These are phyloP conservation scores for Akanthomyces uredinophilus DNA, from an alignment of 2,329 filamentous ascomycete species.

Conservation along the genomic window DNA sequence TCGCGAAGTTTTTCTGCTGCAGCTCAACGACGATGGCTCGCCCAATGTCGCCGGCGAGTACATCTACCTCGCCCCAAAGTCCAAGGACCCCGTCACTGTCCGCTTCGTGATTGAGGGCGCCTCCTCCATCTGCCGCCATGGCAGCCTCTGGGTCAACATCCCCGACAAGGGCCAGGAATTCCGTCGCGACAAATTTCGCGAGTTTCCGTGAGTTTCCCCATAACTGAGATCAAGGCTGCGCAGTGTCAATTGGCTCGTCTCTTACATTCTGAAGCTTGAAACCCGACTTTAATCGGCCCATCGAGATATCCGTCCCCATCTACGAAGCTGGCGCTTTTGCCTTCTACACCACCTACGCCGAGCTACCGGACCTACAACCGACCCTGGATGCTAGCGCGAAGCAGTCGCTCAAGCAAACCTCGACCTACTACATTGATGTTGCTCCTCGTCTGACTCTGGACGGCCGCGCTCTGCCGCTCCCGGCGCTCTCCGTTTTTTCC, in stretches of 20 bases:
- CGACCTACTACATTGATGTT: slow-evolving; percentile 88
- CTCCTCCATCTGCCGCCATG: slow-evolving; percentile 90
- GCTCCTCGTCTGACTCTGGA: slow-evolving; percentile 74
- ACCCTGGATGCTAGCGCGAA: slow-evolving; percentile 26
- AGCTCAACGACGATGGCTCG: slow-evolving; percentile 87
- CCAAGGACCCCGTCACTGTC: slow-evolving; percentile 69
- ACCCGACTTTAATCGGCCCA: slow-evolving; percentile 87
- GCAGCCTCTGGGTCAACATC: slow-evolving; percentile 95
- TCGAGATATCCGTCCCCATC: slow-evolving; percentile 86
- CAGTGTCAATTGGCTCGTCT: neutral
- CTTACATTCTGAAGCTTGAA: slow-evolving; percentile 54
- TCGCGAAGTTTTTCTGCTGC: slow-evolving; percentile 77
- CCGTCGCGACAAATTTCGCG: slow-evolving; percentile 70
- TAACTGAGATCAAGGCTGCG: neutral
- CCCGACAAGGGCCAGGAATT: slow-evolving; percentile 73
- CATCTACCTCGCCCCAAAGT: slow-evolving; percentile 77
- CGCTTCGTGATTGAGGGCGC: slow-evolving; percentile 91
- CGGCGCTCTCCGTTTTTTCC: slow-evolving; percentile 87
- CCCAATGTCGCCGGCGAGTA: slow-evolving; percentile 86
- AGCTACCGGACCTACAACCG: slow-evolving; percentile 62
- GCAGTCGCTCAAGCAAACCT: slow-evolving; percentile 57
- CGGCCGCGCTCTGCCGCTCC: slow-evolving; percentile 68
- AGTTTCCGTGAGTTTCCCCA: slow-evolving; percentile 69
- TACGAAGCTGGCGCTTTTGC: slow-evolving; percentile 80
- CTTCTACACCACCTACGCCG: slow-evolving; percentile 89